A percentile compares a stretch with the other conserved stretches of the same genome.
phyloP scores from a whole-genome alignment of 2,329 filamentous ascomycete genomes.

The Chaetomium globosum region DNA sequence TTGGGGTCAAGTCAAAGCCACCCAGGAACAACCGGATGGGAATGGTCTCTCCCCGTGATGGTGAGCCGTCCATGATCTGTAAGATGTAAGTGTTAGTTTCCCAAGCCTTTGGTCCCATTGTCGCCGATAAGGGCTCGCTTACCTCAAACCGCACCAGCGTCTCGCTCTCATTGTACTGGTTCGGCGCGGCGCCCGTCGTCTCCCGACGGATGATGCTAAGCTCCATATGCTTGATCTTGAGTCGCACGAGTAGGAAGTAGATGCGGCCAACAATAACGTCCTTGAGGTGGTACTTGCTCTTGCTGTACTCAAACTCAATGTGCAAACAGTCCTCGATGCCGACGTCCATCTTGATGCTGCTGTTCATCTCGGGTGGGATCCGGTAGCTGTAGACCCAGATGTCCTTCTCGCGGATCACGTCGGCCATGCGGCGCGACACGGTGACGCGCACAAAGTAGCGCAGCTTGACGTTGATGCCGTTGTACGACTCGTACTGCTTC shows the following conservation, averaged over 20 bases:
- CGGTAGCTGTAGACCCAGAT: constrained; percentile 99
- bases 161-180: constrained; percentile 99
- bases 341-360: constrained; percentile 99
- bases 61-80: constrained; percentile 98
- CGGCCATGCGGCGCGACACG: constrained; percentile 93
- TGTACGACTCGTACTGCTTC: constrained; percentile 99
- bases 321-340: constrained; percentile 98
- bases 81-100: background rate
- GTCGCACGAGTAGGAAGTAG: constrained; percentile 92
- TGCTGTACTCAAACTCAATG: constrained; percentile 99
- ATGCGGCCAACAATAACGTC: constrained; percentile 98
- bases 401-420: constrained; percentile 98
- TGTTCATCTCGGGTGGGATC: constrained; percentile 97
- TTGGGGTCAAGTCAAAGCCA: constrained; percentile 95
- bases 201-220: constrained; percentile 95
- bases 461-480: constrained; percentile 98
- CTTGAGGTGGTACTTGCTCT: constrained; percentile 98
- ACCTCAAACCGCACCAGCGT: constrained; percentile 96
- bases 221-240: constrained; percentile 99
- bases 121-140: constrained; percentile 19
- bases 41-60: constrained; percentile 90
- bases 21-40: constrained; percentile 96
- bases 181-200: constrained; percentile 93
- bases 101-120: background rate
- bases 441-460: constrained; percentile 98